Evolutionary conservation across 2,329 filamentous ascomycete genomes (phyloP).

Genomic region (Grosmannia huntii): DNA sequence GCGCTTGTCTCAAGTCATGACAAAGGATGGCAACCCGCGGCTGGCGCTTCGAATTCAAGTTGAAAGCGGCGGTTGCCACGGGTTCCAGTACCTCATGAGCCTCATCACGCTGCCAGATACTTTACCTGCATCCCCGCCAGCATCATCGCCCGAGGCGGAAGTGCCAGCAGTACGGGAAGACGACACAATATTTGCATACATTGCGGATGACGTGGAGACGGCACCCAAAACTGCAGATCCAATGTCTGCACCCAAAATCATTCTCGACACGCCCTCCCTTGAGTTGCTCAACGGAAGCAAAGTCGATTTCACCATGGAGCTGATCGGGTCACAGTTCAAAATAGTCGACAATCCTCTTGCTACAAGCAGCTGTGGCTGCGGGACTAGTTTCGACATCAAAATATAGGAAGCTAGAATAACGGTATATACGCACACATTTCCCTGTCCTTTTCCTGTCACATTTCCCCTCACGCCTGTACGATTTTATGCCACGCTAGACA

Average conservation of each 20-base stretch:
- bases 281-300: constrained; percentile 87
- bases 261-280: constrained; percentile 77
- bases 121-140: constrained; percentile 14
- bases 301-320: constrained; percentile 89
- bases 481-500: background rate
- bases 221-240: constrained; percentile 12
- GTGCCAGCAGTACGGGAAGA: constrained; percentile 46
- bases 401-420: constrained; percentile 24
- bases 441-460: too few species aligned
- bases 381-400: constrained; percentile 94
- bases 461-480: background rate
- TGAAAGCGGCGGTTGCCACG: constrained; percentile 89
- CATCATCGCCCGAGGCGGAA: constrained; percentile 16
- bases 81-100: constrained; percentile 94
- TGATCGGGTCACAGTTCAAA: constrained; percentile 85
- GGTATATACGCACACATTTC: background rate
- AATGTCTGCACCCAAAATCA: constrained; percentile 53
- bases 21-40: constrained; percentile 58
- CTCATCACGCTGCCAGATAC: constrained; percentile 49
- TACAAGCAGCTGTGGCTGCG: constrained; percentile 90
- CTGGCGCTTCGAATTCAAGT: constrained; percentile 85
- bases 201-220: constrained; percentile 34
- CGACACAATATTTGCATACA: constrained; percentile 74
- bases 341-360: constrained; percentile 87
- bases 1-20: constrained; percentile 68